These are phyloP conservation scores for Moesziomyces aphidis DNA, from an alignment of 1,284 basidiomycete species.

Conservation along the genomic window DNA sequence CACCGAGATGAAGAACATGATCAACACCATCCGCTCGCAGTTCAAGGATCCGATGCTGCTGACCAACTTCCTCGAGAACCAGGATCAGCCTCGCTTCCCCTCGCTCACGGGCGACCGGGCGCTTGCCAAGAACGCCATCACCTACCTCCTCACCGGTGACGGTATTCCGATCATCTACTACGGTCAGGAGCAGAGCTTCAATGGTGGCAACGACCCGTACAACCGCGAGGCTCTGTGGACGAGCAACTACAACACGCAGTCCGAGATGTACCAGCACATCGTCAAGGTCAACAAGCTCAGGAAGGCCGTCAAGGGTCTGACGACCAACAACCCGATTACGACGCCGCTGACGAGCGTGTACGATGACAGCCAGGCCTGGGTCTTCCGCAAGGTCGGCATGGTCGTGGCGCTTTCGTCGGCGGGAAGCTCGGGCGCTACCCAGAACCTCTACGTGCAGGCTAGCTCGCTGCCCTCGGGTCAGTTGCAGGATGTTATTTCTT, in stretches of 20 bases:
- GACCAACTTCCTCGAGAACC: slow-evolving; percentile 86
- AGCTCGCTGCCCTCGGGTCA: slow-evolving; percentile 69
- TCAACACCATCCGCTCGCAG: slow-evolving; percentile 7
- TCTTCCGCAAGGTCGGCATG: slow-evolving; percentile 76
- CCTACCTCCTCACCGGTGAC: slow-evolving; percentile 70
- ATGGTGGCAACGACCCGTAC: slow-evolving; percentile 68
- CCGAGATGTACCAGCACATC: slow-evolving; percentile 72
- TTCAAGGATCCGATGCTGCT: slow-evolving; percentile 72
- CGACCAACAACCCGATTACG: slow-evolving; percentile 72
- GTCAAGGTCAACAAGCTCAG: slow-evolving; percentile 75
- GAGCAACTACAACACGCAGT: slow-evolving; percentile 42
- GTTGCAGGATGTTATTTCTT: slow-evolving; percentile 77
- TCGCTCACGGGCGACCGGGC: slow-evolving; percentile 25
- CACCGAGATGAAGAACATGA: slow-evolving; percentile 35
- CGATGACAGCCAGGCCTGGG: slow-evolving; percentile 70
- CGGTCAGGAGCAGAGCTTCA: slow-evolving; percentile 73
- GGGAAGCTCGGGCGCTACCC: slow-evolving; percentile 71
- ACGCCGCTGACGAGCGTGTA: slow-evolving; percentile 70
- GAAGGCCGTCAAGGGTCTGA: slow-evolving; percentile 71
- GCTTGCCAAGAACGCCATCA: slow-evolving; percentile 70
- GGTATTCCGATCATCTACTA: slow-evolving; percentile 75
- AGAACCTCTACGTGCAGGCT: slow-evolving; percentile 57
- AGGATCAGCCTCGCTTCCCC: slow-evolving; percentile 78
- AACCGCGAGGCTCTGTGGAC: slow-evolving; percentile 22
- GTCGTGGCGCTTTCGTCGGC: slow-evolving; percentile 77